Evolutionary conservation across 805 yeast genomes (phyloP).

Genomic region (Isabelozyma gotoi): DNA sequence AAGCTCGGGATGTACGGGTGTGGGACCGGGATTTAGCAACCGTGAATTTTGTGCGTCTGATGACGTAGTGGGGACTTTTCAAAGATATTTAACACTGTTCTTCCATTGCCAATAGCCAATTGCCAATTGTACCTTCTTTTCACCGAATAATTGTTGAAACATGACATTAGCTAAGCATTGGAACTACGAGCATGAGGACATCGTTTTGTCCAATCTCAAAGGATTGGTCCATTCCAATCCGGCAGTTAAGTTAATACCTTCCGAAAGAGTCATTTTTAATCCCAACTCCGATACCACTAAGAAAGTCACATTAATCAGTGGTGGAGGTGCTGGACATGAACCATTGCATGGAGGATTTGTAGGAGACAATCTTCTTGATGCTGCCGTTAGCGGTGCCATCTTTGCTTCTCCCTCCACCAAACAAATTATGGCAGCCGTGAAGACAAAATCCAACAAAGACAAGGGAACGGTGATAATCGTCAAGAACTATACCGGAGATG

Average conservation of each 20-base stretch:
- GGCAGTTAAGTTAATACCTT: conserved; percentile 48
- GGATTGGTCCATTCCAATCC: conserved; percentile 60
- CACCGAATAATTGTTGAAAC: background rate
- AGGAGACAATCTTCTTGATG: conserved; percentile 79
- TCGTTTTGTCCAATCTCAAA: conserved; percentile 48
- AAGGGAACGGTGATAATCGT: conserved; percentile 78
- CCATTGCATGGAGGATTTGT: conserved; percentile 92
- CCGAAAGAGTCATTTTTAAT: conserved; percentile 56
- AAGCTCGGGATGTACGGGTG: background rate
- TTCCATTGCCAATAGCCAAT: too few relatives aligned
- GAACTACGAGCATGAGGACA: conserved; percentile 46
- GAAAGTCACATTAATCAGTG: conserved; percentile 75
- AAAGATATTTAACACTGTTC: too few relatives aligned
- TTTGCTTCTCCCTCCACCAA: conserved; percentile 95
- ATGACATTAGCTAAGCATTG: conserved; percentile 47
- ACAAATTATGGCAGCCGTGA: conserved; percentile 73
- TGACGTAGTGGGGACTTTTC: background rate
- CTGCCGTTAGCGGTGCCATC: conserved; percentile 87
- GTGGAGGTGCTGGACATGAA: conserved; percentile 97
- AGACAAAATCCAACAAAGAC: conserved; percentile 48
- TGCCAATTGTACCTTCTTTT: conserved; percentile 7
- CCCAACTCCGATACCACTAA: conserved; percentile 35
- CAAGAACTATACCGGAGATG: conserved; percentile 94
- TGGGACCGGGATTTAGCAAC: background rate
- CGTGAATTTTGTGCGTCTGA: background rate